These are phyloP conservation scores for Acorus calamus DNA, from an alignment of 106 monocot species.

Conservation along the genomic window DNA sequence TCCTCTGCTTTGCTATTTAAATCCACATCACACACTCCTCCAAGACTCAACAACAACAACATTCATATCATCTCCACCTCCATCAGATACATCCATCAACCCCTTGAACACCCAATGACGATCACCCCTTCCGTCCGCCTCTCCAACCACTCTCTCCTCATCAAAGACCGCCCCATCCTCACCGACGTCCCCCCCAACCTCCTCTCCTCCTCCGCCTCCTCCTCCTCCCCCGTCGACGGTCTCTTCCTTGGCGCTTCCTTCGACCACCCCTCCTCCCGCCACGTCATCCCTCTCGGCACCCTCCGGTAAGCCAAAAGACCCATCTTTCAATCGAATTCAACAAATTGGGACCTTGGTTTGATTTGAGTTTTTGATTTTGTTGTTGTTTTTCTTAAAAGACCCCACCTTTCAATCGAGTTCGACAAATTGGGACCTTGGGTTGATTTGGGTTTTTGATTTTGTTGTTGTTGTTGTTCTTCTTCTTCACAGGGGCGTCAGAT, in stretches of 20 bases:
- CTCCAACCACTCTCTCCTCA: conserved; percentile 37
- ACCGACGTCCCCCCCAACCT: conserved; percentile 52
- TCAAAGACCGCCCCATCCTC: conserved; percentile 40
- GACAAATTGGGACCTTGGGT: too few relatives aligned
- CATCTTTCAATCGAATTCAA: too few relatives aligned
- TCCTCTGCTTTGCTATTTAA: too few relatives aligned
- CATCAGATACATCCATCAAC: too few relatives aligned
- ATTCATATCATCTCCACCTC: too few relatives aligned
- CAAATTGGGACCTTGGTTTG: not conserved
- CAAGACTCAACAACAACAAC: too few relatives aligned
- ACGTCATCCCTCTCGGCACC: conserved; percentile 60
- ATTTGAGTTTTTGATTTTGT: not conserved
- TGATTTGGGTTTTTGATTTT: not conserved
- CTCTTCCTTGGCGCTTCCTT: conserved; percentile 57
- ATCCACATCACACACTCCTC: too few relatives aligned
- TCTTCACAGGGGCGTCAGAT: conserved; percentile 28
- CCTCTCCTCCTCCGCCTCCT: conserved; percentile 25
- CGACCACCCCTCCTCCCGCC: conserved; percentile 30
- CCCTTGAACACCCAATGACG: conserved; percentile 23
- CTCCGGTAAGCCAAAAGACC: conserved; percentile 26
- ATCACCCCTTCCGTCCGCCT: conserved; percentile 36
- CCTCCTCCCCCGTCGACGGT: conserved; percentile 45
- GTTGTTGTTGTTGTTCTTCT: not conserved
- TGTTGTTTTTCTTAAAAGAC: not conserved
- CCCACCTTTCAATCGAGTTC: too few relatives aligned